A percentile compares a stretch with the other conserved stretches of the same genome.
phyloP scores from a whole-genome alignment of 768 basidiomycete species.

The Leccinum fibrillosum region DNA sequence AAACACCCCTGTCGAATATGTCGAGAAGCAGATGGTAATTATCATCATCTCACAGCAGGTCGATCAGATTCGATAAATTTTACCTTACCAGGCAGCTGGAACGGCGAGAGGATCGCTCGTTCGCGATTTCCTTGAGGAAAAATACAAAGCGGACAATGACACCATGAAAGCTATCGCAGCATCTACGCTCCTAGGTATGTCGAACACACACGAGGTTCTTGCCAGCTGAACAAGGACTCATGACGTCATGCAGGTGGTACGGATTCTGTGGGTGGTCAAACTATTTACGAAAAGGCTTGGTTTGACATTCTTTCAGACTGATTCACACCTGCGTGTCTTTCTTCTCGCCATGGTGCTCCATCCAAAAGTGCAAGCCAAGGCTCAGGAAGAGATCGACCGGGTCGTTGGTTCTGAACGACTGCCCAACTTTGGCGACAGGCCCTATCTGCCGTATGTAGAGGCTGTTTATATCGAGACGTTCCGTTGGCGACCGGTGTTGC shows the following conservation, averaged over 20 bases:
- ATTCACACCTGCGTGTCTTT: slow-evolving; percentile 22
- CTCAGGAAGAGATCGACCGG: slow-evolving; percentile 30
- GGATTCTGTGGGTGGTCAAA: slow-evolving; percentile 21
- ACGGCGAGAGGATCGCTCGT: slow-evolving; percentile 23
- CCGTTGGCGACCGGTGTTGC: slow-evolving; percentile 30
- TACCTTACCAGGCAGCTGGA: slow-evolving; percentile 15
- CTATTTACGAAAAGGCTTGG: not conserved
- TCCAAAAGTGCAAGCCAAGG: slow-evolving; percentile 31
- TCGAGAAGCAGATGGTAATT: slow-evolving; percentile 23
- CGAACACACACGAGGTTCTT: too few species aligned
- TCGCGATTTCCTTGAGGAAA: slow-evolving; percentile 11
- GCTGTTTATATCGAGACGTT: slow-evolving; percentile 31
- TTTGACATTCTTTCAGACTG: slow-evolving; percentile 9
- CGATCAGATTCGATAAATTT: not conserved
- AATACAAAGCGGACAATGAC: slow-evolving; percentile 1
- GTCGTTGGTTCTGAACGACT: slow-evolving; percentile 31
- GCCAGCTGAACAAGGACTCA: not conserved
- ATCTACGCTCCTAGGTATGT: slow-evolving; percentile 23
- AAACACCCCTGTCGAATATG: slow-evolving; percentile 20
- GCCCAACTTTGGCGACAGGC: slow-evolving; percentile 27
- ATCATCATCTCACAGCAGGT: not conserved
- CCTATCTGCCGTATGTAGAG: slow-evolving; percentile 30
- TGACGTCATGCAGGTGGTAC: slow-evolving; percentile 17
- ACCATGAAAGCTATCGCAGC: slow-evolving; percentile 22
- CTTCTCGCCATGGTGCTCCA: slow-evolving; percentile 33